Base-by-base conservation (phyloP, 2,329 filamentous ascomycete species). In the Cordyceps militaris region DNA sequence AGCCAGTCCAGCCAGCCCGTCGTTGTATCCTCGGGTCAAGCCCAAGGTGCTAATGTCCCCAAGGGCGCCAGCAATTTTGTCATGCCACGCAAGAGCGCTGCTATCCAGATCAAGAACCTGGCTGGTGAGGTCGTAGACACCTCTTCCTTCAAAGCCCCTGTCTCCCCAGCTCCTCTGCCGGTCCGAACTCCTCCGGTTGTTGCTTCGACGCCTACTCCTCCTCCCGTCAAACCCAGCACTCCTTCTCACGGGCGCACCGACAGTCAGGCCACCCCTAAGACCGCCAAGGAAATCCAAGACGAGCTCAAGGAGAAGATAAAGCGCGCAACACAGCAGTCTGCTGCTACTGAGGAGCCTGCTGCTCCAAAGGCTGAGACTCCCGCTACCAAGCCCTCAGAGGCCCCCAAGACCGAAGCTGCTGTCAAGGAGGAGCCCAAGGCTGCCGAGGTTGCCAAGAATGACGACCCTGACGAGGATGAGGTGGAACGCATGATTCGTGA, bases 291-390 rank as follows among this genome's bases (percentile, higher is more conserved):
- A 73, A 90, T 90, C 62, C 86, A 87, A 59, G 84, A 89, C 63
- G 91, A 96, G 73, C 88, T 92, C 67, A 87, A 88, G 71, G 85
- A 88, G 69, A 87, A 90, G 69, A 86, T 96, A 68, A 84, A 86
- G 68, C 82, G 82, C 54, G 83, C 84, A 57, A 77, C 76, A 2
- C 71, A 66, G 30, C 64, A 73, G 55, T 69, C 68, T 21, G 64
- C 68, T 26, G 63, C 63, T 8, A 62, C 68, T 24, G 67, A 67
- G 59, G 63, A 66, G 24, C 66, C 66, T 24, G 63, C 68, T 40
- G 66, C 66, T 19, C 6, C 26, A 34, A 66, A 67, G 53, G 60
- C 65, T 2, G 69, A 69, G 52, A 62, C 68, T 30, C 58, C 67
- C 14, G 65, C 69, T 10, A 68, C 71, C 23, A 62, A 64, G 1